Percentiles rank a stretch among this genome's conserved stretches.
phyloP scores from a whole-genome alignment of 768 basidiomycete species.

The Lactifluus subvellereus region DNA sequence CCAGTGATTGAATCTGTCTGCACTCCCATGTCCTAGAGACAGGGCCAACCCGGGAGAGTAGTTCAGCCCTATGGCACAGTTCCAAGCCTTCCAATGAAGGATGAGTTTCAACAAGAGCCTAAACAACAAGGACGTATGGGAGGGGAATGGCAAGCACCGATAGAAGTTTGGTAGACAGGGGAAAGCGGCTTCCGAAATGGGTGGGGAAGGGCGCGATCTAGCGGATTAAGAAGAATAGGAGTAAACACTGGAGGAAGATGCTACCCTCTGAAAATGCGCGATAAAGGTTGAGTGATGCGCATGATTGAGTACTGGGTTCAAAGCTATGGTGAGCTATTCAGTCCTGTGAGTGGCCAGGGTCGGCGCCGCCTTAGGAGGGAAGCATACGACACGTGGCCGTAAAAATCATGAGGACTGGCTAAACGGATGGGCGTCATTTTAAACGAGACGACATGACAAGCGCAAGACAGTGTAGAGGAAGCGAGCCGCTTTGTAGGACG shows the following conservation, averaged over 20 bases:
- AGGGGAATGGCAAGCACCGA: constrained; percentile 12
- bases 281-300: too few relatives aligned
- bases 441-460: too few relatives aligned
- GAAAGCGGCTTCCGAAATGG: constrained; percentile 2
- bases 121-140: constrained; percentile 4
- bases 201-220: constrained; percentile 7
- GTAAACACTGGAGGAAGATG: neutral
- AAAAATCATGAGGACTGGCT: too few relatives aligned
- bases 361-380: too few relatives aligned
- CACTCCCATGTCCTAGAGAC: neutral
- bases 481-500: too few relatives aligned
- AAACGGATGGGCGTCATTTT: too few relatives aligned
- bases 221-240: neutral
- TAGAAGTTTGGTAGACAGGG: neutral
- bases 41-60: neutral
- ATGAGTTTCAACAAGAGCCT: constrained; percentile 1
- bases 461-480: too few relatives aligned
- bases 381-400: too few relatives aligned
- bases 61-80: neutral
- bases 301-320: too few relatives aligned
- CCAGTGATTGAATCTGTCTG: neutral
- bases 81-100: constrained; percentile 5
- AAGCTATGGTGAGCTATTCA: too few relatives aligned
- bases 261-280: neutral
- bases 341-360: too few relatives aligned